Evolutionary conservation across 345 rosid genomes (phyloP).

Genomic region (Ceriops decandra): DNA sequence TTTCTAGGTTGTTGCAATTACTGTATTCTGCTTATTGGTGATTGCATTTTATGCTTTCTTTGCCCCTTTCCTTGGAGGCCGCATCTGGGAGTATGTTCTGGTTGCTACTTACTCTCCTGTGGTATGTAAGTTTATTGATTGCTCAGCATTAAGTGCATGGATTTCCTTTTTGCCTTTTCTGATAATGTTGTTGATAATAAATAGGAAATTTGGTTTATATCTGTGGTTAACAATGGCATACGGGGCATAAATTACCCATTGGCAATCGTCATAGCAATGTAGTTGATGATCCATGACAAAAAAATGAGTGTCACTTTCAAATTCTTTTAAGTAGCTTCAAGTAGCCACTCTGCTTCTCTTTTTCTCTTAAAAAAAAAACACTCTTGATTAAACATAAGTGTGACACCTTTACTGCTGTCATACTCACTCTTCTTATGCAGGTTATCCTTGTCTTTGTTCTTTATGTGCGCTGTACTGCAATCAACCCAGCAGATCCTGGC

Average conservation of each 20-base stretch:
- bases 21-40: slow-evolving; percentile 69
- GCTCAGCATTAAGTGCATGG: background rate
- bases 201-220: background rate
- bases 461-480: slow-evolving; percentile 80
- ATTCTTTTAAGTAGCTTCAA: too few species aligned
- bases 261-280: too few species aligned
- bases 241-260: background rate
- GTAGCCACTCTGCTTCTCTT: background rate
- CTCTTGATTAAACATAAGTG: background rate
- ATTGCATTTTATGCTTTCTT: slow-evolving; percentile 86
- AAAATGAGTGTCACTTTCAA: too few species aligned
- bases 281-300: too few species aligned
- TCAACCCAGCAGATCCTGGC: slow-evolving; percentile 96
- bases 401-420: background rate
- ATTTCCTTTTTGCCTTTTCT: too few species aligned
- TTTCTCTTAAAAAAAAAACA: background rate
- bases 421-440: slow-evolving; percentile 23
- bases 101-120: slow-evolving; percentile 65
- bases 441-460: slow-evolving; percentile 71
- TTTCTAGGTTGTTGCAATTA: slow-evolving; percentile 65
- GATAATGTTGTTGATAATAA: background rate
- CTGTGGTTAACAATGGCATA: background rate
- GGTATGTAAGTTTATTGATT: slow-evolving; percentile 39
- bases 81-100: slow-evolving; percentile 59
- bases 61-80: slow-evolving; percentile 86